Base-by-base conservation (phyloP, 2,329 filamentous ascomycete genomes). In the Dryadomyces quercivorus region DNA sequence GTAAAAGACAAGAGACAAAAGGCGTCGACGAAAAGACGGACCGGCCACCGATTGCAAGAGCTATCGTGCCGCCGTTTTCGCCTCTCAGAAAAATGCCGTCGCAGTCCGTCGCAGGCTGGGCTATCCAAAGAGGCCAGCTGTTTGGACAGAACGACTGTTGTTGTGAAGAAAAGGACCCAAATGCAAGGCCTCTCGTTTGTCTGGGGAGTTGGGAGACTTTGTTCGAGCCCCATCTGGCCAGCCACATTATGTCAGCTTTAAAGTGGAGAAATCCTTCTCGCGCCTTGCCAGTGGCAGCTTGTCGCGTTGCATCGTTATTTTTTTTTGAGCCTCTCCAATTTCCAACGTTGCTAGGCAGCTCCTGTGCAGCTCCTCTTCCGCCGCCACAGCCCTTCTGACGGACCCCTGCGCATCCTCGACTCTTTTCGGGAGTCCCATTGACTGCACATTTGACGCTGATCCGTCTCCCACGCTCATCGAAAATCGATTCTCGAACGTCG, bases 331-430 rank as follows among this genome's bases (percentile, higher is more conserved):
- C 31, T 38, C 21, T 36, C 50, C 31, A 45, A 44, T 36, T 45
- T 52, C 50, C 20, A 31, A n/a, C 38, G 50, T 51, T 51, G 50
- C 50, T 44, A 51, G 50, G 38, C 50, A 51, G 48, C 49, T 51
- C 38, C 8, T n/a, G 20, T 18, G 49, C 49, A 42, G 36, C 36
- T 18, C 38, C 38, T 43, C 16, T 42, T 26, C 38, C 15, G 50
- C 21, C 18, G 21, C 16, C 7, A 43, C 38, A 31, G 3, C n/a
- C 2, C 18, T 20, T 15, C 18, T 22, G 21, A 46, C 20, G 44
- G 13, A 8, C 21, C 5, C 12, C 44, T 13, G 44, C 13, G 18
- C 9, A 46, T 22, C 20, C 44, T 46, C 9, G 26, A 31, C 8
- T 5, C 26, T 8, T 31, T 31, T 31, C 8, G 26, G 26, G 26